Base-by-base conservation (phyloP, 1,139 yeast species). In the Saccharomyces hybrid region DNA sequence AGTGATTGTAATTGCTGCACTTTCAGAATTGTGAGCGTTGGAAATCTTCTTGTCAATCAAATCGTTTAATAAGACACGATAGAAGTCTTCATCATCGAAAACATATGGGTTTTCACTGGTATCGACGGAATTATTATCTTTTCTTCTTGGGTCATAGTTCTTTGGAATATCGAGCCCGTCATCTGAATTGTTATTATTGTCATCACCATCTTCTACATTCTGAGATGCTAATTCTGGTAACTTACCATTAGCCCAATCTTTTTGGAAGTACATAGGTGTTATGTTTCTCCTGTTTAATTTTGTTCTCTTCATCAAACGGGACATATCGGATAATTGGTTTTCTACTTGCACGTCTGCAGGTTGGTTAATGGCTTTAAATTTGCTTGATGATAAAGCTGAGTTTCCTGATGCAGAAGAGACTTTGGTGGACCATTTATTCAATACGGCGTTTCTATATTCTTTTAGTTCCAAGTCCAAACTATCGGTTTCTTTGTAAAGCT, bases 51-150 rank as follows among this genome's bases (percentile, higher is more conserved):
- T 86, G 65, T 93, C 97, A 26, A 95, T 95, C 67, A 95, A 76
- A 65, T 95, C 99, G 64, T 90, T 89, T 59, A 95, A 78, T 61
- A 93, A 74, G 5, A 86, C 82, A 57, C 96, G 78, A 72, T 95
- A 95, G 69, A 95, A 95, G 70, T 95, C 99, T 61, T 90, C 96
- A 68, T 95, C 99, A 66, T 95, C 98, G 67, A 87, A 95, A 16
- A 93, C 81, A 55, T 78, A 78, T 6, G 75, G 74, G 56, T 82
- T 75, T 61, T 81, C 84, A 26, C 76, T 73, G 31, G 62, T 59
- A 72, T 93, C 95, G 68, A 93, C 88, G 66, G 89, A 96, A 57
- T 86, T 91, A 66, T 93, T 97, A 66, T 91, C 97, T 65, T 86
- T 93, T 28, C 90, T 80, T 56, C 78, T 77, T 7, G 75, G 74